Conservation (phyloP, 805 yeast species). For the Candida stauntonica region DNA sequence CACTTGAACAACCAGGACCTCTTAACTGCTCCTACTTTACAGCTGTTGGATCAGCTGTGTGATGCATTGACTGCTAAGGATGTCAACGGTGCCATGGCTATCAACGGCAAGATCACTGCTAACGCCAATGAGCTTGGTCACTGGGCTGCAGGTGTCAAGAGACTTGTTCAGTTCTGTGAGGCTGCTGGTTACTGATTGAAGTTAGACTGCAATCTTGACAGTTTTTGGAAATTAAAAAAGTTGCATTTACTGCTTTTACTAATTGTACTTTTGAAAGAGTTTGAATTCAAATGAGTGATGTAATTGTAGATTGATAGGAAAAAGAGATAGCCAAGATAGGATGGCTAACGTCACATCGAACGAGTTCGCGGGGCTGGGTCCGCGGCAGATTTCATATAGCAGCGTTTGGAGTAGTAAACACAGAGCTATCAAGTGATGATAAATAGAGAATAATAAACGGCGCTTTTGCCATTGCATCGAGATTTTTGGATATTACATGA, state of each 20-base stretch:
- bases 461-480: not conserved
- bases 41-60: constrained; percentile 47
- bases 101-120: constrained; percentile 57
- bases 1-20: constrained; percentile 72
- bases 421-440: not conserved
- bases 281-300: too few relatives aligned
- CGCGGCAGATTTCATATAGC: not conserved
- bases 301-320: too few relatives aligned
- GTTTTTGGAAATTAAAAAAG: too few relatives aligned
- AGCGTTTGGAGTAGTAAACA: not conserved
- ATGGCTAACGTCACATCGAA: constrained; percentile 5
- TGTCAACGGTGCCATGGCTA: constrained; percentile 51
- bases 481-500: not conserved
- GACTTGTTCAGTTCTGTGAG: constrained; percentile 74
- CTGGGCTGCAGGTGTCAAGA: constrained; percentile 90
- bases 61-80: constrained; percentile 46
- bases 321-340: too few relatives aligned
- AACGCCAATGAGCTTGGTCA: constrained; percentile 73
- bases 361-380: constrained; percentile 3
- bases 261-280: not conserved
- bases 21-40: constrained; percentile 52
- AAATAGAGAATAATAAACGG: not conserved
- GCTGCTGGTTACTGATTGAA: constrained; percentile 12
- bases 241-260: too few relatives aligned
- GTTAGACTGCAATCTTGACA: not conserved